Evolutionary conservation across 2,329 filamentous ascomycete genomes (phyloP), one percentile per base, ranked within the genome.

Genomic region (Cladosporium oxysporum): DNA sequence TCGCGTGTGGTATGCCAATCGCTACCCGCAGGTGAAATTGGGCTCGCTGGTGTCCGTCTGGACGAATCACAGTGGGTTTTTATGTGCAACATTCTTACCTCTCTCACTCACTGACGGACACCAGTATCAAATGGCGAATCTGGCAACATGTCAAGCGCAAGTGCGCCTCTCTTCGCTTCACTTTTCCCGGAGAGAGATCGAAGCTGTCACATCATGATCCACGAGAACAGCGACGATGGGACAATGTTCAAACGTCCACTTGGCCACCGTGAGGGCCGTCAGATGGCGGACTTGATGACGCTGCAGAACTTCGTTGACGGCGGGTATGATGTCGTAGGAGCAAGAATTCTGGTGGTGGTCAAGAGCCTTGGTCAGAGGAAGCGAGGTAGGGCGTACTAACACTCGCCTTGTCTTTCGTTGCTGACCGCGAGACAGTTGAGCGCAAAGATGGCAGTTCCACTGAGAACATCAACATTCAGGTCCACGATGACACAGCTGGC

Each of bases 401-500:
- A 5, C 35, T 33, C 44, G 14, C 12, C 31, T 16, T n/a, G 11
- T 44, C 14, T 41, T 2, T 18, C 52, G 16, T 31, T 21, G 44
- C 64, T 71, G 59, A 70, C 49, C 18, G 29, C 14, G 33, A 33
- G 26, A n/a, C 70, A 76, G 79, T 87, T 33, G 79, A 79, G 3
- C 83, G 80, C 66, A 85, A 83, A 68, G 80, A 79, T 31, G 78
- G 81, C 49, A 78, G 71, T 3, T 73, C 76, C n/a, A 76, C 79
- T 0, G 79, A 84, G 33, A 77, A 85, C 14, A 71, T 83, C 29
- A 83, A 84, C 55, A 74, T 88, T 4, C 76, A 79, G 5, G 75
- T 88, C 11, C 86, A 87, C 70, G 87, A 89, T 72, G 82, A 88
- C 70, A 88, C 85, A 0, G 81, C 80, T 1, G 81, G 82, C 66